These are phyloP conservation scores for Excoecaria cochinchinensis DNA, from an alignment of 345 rosid species.

Conservation along the genomic window DNA sequence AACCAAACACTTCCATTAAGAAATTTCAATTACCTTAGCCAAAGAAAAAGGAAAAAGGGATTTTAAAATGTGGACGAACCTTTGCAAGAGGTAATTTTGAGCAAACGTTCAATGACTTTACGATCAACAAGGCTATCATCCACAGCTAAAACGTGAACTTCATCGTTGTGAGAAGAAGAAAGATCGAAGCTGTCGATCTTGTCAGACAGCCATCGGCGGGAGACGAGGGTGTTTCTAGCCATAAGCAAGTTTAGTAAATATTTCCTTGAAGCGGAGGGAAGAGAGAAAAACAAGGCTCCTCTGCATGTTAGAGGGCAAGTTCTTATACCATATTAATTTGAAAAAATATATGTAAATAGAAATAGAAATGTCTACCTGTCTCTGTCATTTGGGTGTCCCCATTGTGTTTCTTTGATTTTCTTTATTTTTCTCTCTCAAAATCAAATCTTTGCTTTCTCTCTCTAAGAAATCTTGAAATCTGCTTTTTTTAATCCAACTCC, in stretches of 20 bases:
- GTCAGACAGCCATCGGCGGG: conserved; percentile 46
- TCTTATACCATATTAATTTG: neutral
- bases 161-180: conserved; percentile 28
- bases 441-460: conserved; percentile 57
- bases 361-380: conserved; percentile 24
- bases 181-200: conserved; percentile 41
- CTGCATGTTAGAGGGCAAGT: neutral
- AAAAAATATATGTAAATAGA: neutral
- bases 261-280: neutral
- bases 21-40: conserved; percentile 1
- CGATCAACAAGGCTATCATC: conserved; percentile 91
- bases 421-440: conserved; percentile 34
- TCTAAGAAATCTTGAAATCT: conserved; percentile 42
- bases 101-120: conserved; percentile 80
- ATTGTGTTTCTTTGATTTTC: neutral
- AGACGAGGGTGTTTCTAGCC: conserved; percentile 52
- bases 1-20: conserved; percentile 3
- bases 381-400: neutral
- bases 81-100: conserved; percentile 71
- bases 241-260: conserved; percentile 10
- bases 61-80: conserved; percentile 34
- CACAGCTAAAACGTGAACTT: conserved; percentile 87
- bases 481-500: conserved; percentile 11
- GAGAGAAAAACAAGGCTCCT: neutral
- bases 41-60: neutral